These are phyloP conservation scores for Skeletonema costatum DNA, from an alignment of 108 stramenopile genomes.

Conservation along the genomic window DNA sequence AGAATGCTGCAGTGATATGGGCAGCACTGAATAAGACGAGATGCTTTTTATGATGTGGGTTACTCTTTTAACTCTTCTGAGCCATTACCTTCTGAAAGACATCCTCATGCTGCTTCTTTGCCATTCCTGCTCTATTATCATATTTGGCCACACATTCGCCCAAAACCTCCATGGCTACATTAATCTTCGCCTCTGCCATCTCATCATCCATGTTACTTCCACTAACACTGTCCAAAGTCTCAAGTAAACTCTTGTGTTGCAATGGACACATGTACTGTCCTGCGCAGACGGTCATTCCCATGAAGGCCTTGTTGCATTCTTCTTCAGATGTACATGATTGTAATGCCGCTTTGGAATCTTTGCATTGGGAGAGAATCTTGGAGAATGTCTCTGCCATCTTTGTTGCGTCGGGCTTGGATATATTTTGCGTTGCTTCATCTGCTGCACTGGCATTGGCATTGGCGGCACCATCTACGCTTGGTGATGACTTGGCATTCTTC, in stretches of 20 bases:
- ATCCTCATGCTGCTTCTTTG: slow-evolving; percentile 61
- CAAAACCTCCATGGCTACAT: slow-evolving; percentile 69
- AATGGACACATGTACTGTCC: slow-evolving; percentile 82
- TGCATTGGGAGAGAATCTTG: slow-evolving; percentile 56
- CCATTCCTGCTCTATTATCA: slow-evolving; percentile 47
- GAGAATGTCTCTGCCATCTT: slow-evolving; percentile 65
- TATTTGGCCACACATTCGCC: slow-evolving; percentile 69
- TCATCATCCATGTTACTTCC: slow-evolving; percentile 39
- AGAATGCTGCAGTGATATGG: no score
- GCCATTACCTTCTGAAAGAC: slow-evolving; percentile 44
- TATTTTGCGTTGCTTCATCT: slow-evolving; percentile 7
- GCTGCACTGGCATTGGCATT: neutral
- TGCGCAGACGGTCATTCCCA: slow-evolving; percentile 90
- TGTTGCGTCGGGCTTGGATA: slow-evolving; percentile 56
- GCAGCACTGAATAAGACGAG: no score
- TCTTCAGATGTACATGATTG: slow-evolving; percentile 64
- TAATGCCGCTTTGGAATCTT: slow-evolving; percentile 47
- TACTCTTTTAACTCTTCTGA: neutral
- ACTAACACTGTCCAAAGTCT: slow-evolving; percentile 36
- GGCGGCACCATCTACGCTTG: neutral
- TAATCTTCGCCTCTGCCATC: slow-evolving; percentile 56
- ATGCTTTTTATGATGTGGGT: no score
- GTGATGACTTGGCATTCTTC: neutral
- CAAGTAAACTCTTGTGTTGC: slow-evolving; percentile 64
- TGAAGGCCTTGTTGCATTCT: slow-evolving; percentile 71